A percentile compares a stretch with the other conserved stretches of the same genome.
Conservation (phyloP, 352 stramenopile species). For the Poterioochromonas sp. region DNA sequence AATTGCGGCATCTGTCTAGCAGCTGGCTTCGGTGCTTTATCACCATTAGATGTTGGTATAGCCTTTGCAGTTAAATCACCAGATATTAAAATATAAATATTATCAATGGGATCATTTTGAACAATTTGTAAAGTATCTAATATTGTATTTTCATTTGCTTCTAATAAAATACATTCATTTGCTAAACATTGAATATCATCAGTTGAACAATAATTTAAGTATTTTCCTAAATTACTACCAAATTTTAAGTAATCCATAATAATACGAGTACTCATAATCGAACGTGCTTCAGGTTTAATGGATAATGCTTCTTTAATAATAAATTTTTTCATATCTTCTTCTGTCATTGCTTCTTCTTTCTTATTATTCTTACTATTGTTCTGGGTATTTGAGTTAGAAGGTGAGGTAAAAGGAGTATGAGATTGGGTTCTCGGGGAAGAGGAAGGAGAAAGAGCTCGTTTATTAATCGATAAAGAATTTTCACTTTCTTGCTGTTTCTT, state of each 20-base stretch:
- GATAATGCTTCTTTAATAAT: slow-evolving; percentile 2
- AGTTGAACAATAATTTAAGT: neutral
- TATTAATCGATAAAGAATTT: no score
- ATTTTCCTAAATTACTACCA: neutral
- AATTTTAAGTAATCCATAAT: neutral
- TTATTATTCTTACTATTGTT: neutral
- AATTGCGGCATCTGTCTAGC: neutral
- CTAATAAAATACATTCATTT: neutral
- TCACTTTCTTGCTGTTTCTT: no score
- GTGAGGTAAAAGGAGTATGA: no score
- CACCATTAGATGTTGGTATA: no score
- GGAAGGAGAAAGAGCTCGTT: no score
- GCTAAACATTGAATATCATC: neutral
- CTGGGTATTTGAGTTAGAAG: neutral
- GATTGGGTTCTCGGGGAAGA: no score
- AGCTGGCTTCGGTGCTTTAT: no score
- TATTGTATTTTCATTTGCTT: neutral
- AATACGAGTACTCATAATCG: neutral
- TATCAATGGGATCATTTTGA: neutral
- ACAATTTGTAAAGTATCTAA: neutral
- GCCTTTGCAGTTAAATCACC: no score
- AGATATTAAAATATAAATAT: neutral
- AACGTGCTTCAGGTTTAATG: neutral
- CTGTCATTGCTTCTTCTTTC: neutral
- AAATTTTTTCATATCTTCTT: neutral